Base-by-base conservation (phyloP, 805 yeast genomes). In the Metschnikowia dekortorum region DNA sequence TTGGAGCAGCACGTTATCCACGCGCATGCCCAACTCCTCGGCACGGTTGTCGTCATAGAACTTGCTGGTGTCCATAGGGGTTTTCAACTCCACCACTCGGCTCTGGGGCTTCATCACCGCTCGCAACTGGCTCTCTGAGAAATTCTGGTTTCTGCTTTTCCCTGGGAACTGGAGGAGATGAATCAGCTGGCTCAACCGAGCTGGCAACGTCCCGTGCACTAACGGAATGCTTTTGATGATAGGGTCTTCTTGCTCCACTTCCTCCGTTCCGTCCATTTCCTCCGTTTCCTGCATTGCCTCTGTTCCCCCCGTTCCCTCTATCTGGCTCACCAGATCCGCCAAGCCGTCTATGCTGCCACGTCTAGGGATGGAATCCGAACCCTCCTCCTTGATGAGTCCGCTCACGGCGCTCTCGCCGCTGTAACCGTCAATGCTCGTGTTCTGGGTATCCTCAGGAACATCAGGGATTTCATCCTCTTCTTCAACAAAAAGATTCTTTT, bases 1-100 rank as follows among this genome's bases (percentile, higher is more conserved):
- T 41, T 78, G 81, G 44, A 87, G 69, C 1, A 82, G 74, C 59
- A 90, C 95, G 34, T 70, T 73, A 18, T 73, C 72, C 6, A 85
- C 78, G 1, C 77, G 71, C 8, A 79, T 61, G 6, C 77, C 78
- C 91, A 96, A 87, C 48, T 79, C 77, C 26, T 75, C 82, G 6
- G 85, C 75, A 58, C 83, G 84, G 10, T 75, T 69, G 39, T 70
- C 75, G 62, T 90, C 92, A 61, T 82, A 88, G 59, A 86, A 89
- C 40, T 76, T 76, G 6, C 71, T 60, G 0, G 88, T 85, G 47
- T 85, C 85, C 46, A 89, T 68, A 11, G 96, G 96, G 6, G 87
- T 71, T 53, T 85, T 88, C 35, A 91, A 77, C 63, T 89, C 96
- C 53, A 94, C 69, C 10, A 83, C 74, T 2, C 82, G 79, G 1